phyloP scores from a whole-genome alignment of 768 basidiomycete species.

The Tulasnella sp. region DNA sequence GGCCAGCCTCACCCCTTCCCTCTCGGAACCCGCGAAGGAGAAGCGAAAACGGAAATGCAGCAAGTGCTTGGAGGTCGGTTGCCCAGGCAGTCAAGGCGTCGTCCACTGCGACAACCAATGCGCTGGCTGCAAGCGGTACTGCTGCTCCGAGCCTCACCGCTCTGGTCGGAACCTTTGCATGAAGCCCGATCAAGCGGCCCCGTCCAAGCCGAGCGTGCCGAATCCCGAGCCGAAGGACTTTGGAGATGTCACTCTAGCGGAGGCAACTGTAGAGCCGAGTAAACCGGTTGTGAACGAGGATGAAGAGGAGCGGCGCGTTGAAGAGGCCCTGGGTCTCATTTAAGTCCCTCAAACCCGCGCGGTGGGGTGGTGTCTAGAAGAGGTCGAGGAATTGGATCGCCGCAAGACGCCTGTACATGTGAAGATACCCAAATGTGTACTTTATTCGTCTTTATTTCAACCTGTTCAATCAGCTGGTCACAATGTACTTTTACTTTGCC shows the following conservation, averaged over 20 bases:
- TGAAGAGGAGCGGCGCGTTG: neutral
- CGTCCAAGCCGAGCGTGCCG: neutral
- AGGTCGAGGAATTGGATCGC: neutral
- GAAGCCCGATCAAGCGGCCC: neutral
- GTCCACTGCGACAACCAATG: neutral
- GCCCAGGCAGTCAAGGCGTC: neutral
- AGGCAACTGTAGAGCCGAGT: neutral
- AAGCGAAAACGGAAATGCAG: neutral
- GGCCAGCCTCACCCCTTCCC: neutral
- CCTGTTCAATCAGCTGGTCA: no score
- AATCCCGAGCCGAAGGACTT: neutral
- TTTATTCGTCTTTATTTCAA: no score
- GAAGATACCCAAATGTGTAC: no score
- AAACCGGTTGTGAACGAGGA: neutral
- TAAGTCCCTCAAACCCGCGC: neutral
- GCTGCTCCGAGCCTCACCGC: neutral
- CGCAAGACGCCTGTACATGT: no score
- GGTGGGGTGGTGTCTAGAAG: neutral
- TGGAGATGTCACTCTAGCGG: neutral
- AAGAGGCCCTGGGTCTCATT: neutral
- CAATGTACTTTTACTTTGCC: no score
- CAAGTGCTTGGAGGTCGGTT: neutral
- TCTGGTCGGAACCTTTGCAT: neutral
- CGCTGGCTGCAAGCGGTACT: neutral
- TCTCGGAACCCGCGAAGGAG: neutral